Percentiles rank a stretch among this genome's conserved stretches.
Evolutionary conservation across 106 monocot genomes (phyloP).

Genomic region (Cymbidium sinense): DNA sequence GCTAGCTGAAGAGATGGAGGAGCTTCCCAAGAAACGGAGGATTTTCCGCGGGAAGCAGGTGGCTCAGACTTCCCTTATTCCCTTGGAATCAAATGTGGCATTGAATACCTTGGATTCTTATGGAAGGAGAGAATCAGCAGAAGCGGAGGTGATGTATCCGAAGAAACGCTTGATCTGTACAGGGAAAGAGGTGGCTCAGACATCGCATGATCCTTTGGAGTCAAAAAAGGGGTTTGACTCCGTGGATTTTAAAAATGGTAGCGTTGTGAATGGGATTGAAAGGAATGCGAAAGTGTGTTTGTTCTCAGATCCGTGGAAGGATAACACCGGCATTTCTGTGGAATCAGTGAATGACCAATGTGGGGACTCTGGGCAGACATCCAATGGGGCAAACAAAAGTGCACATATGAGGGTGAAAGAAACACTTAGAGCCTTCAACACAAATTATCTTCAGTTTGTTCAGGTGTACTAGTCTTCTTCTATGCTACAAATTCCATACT

Average conservation of each 20-base stretch:
- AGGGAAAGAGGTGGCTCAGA: background rate
- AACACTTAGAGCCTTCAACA: slow-evolving; percentile 37
- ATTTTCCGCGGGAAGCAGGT: background rate
- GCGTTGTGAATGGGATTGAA: background rate
- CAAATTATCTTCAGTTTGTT: slow-evolving; percentile 37
- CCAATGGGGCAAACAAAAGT: slow-evolving; percentile 19
- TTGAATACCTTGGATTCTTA: background rate
- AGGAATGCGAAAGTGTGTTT: background rate
- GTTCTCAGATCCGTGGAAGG: background rate
- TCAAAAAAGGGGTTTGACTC: background rate
- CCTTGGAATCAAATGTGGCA: background rate
- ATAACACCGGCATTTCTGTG: background rate
- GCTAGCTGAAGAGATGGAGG: background rate
- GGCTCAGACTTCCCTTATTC: background rate
- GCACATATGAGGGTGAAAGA: slow-evolving; percentile 35
- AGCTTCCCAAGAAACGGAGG: slow-evolving; percentile 5
- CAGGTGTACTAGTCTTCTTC: slow-evolving; percentile 23
- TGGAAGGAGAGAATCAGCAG: background rate
- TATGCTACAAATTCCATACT: background rate
- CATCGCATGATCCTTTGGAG: background rate
- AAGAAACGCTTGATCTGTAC: background rate
- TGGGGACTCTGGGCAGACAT: background rate
- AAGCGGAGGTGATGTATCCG: background rate
- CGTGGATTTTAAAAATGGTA: background rate
- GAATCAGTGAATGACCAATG: background rate